Conservation (phyloP, 108 stramenopile species). For the Licmophora abbreviata region DNA sequence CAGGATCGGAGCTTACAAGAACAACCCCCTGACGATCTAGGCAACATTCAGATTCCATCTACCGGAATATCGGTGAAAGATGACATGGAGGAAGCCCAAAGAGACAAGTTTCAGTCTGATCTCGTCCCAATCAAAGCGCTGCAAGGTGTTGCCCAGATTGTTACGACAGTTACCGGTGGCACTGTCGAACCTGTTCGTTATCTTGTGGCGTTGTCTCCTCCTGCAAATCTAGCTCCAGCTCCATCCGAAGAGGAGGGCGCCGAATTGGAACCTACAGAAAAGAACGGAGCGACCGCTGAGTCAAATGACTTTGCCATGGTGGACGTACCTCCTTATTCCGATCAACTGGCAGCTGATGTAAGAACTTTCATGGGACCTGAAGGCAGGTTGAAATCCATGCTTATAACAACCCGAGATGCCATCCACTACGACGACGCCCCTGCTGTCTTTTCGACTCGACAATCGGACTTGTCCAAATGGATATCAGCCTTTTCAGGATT, state of each 20-base stretch:
- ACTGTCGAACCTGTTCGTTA: constrained; percentile 44
- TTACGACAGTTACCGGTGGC: constrained; percentile 18
- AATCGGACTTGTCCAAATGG: constrained; percentile 57
- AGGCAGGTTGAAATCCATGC: constrained; percentile 28
- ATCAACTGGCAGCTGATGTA: constrained; percentile 41
- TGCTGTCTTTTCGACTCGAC: constrained; percentile 49
- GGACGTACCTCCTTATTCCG: constrained; percentile 80
- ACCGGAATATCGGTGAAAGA: constrained; percentile 39
- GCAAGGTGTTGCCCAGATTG: constrained; percentile 19
- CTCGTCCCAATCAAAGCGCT: constrained; percentile 22
- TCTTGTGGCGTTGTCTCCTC: constrained; percentile 29
- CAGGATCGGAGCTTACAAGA: not conserved
- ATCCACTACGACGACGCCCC: constrained; percentile 72
- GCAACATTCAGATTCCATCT: constrained; percentile 27
- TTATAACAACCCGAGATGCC: constrained; percentile 62
- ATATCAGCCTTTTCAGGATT: constrained; percentile 49
- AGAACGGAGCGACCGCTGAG: not conserved
- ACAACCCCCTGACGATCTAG: constrained; percentile 2
- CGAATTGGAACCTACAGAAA: not conserved
- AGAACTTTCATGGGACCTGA: constrained; percentile 52
- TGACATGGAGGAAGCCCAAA: constrained; percentile 27
- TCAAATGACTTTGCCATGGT: constrained; percentile 45
- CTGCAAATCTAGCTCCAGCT: not conserved
- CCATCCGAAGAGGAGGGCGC: constrained; percentile 8
- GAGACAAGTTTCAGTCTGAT: constrained; percentile 25